phyloP scores from a whole-genome alignment of 208 protist genomes.

The Trypanosomatidae sp. region DNA sequence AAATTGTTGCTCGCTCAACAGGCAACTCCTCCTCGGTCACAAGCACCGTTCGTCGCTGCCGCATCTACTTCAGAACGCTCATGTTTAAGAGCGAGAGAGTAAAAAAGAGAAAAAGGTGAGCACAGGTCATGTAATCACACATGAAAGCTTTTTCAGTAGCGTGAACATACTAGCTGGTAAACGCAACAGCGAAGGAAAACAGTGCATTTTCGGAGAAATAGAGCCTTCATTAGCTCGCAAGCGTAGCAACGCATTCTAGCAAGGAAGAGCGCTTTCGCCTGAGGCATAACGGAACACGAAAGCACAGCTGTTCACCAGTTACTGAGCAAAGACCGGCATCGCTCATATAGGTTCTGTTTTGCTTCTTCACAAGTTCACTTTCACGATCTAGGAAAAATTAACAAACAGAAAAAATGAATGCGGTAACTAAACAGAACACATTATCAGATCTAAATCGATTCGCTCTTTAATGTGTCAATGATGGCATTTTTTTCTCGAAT shows the following conservation, averaged over 20 bases:
- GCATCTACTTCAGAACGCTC: neutral
- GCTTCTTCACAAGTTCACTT: neutral
- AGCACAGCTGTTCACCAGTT: neutral
- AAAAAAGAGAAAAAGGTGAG: neutral
- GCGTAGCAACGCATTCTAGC: too few species aligned
- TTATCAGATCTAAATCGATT: neutral
- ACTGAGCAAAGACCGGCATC: neutral
- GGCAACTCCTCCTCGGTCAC: neutral
- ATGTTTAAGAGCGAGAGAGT: too few species aligned
- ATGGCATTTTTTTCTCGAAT: slow-evolving; percentile 25
- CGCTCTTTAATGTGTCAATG: slow-evolving; percentile 16
- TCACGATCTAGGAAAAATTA: neutral
- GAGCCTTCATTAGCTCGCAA: too few species aligned
- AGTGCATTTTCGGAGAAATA: neutral
- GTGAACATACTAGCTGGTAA: neutral
- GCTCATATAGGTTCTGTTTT: neutral
- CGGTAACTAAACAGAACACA: neutral
- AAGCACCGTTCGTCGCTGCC: slow-evolving; percentile 6
- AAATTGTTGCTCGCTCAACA: slow-evolving; percentile 1
- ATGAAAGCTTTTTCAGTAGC: neutral
- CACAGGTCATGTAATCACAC: neutral
- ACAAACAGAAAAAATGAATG: neutral
- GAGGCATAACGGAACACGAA: neutral
- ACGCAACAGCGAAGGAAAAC: neutral
- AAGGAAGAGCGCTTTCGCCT: neutral